Conservation (phyloP, 2,329 filamentous ascomycete genomes). For the Knoxdaviesia proteae region DNA sequence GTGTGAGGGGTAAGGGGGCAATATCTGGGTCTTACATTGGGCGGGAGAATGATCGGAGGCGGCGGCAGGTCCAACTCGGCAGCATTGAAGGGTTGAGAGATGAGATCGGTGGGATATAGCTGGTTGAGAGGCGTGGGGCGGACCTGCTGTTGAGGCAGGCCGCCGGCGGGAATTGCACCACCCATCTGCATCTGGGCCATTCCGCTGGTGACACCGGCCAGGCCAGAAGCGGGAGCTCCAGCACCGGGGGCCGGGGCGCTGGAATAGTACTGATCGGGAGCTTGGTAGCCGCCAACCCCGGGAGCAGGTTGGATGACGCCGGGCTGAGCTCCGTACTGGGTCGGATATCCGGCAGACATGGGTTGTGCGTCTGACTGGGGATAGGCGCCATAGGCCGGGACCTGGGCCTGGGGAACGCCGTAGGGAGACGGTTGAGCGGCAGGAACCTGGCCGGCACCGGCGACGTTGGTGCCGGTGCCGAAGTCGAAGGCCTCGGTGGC, state of each 20-base stretch:
- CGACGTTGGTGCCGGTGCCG: slow-evolving; percentile 65
- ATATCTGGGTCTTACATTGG: slow-evolving; percentile 48
- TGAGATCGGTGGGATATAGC: slow-evolving; percentile 76
- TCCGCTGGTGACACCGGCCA: slow-evolving; percentile 60
- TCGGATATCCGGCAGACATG: slow-evolving; percentile 15
- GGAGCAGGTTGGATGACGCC: slow-evolving; percentile 17
- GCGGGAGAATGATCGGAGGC: slow-evolving; percentile 73
- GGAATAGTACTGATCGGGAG: slow-evolving; percentile 46
- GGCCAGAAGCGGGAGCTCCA: slow-evolving; percentile 20
- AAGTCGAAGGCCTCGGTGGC: slow-evolving; percentile 91
- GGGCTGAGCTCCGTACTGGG: slow-evolving; percentile 22
- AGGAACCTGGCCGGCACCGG: slow-evolving; percentile 19
- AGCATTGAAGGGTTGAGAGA: slow-evolving; percentile 86
- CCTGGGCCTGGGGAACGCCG: slow-evolving; percentile 22
- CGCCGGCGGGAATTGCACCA: slow-evolving; percentile 19
- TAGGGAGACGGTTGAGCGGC: slow-evolving; percentile 27
- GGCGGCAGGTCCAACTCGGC: slow-evolving; percentile 80
- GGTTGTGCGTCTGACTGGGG: slow-evolving; percentile 26
- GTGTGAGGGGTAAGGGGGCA: background rate
- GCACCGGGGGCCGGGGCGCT: slow-evolving; percentile 19
- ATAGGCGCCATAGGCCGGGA: slow-evolving; percentile 38
- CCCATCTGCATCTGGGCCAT: slow-evolving; percentile 75
- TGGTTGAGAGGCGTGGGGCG: slow-evolving; percentile 41
- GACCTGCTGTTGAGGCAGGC: slow-evolving; percentile 29
- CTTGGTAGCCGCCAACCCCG: slow-evolving; percentile 39